Conservation (phyloP, 768 basidiomycete species). For the Glaciozyma martinii region DNA sequence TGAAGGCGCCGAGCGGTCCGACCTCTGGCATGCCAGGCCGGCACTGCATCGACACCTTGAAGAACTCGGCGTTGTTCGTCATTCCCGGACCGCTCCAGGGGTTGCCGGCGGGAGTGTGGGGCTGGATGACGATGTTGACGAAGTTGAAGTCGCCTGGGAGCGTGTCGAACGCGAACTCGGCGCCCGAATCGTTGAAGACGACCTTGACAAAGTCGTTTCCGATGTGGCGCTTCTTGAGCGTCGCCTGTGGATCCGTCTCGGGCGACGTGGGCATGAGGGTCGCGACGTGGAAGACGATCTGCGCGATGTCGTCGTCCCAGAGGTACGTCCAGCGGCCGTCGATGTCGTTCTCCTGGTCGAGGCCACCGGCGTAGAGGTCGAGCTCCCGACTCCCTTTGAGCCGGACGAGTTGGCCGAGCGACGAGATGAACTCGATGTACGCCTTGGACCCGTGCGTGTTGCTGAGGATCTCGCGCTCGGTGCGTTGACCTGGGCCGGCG, state of each 20-base stretch:
- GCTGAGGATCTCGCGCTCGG: conserved; percentile 73
- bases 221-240: conserved; percentile 86
- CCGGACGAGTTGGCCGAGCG: conserved; percentile 77
- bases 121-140: conserved; percentile 92
- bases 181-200: conserved; percentile 95
- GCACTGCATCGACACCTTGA: conserved; percentile 84
- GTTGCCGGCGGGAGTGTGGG: conserved; percentile 74
- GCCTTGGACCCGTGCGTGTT: conserved; percentile 90
- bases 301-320: conserved; percentile 98
- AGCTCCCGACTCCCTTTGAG: conserved; percentile 74
- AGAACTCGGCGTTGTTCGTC: conserved; percentile 57
- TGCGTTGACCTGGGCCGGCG: conserved; percentile 79
- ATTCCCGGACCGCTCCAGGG: conserved; percentile 76
- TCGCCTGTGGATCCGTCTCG: conserved; percentile 57
- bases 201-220: conserved; percentile 95
- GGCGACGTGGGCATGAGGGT: conserved; percentile 85
- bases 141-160: conserved; percentile 90
- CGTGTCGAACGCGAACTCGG: conserved; percentile 76
- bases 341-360: conserved; percentile 63
- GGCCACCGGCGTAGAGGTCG: conserved; percentile 73
- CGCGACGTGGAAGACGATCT: conserved; percentile 88
- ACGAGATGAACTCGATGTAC: conserved; percentile 85
- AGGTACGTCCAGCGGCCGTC: conserved; percentile 97
- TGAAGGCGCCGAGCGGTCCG: conserved; percentile 83
- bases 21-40: conserved; percentile 89